phyloP scores from a whole-genome alignment of 2,329 filamentous ascomycete genomes.

The Nemania abortiva region DNA sequence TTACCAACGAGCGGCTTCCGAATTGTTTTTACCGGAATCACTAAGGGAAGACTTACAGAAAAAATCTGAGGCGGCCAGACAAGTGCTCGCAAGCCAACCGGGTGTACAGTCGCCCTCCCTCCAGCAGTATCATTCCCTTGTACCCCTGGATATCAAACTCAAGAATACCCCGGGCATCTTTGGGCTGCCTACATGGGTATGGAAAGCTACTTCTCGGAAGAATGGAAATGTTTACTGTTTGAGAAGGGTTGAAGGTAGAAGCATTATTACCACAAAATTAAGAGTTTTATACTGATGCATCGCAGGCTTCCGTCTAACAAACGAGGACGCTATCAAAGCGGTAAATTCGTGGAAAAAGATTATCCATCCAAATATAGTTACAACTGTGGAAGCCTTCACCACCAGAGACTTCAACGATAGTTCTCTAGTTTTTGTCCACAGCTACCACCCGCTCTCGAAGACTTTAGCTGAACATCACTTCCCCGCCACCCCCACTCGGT shows the following conservation, averaged over 20 bases:
- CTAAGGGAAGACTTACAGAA: slow-evolving; percentile 89
- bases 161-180: slow-evolving; percentile 84
- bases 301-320: slow-evolving; percentile 83
- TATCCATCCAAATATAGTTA: slow-evolving; percentile 83
- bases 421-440: slow-evolving; percentile 92
- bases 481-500: slow-evolving; percentile 61
- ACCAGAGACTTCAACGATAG: slow-evolving; percentile 93
- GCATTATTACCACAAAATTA: not conserved
- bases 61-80: slow-evolving; percentile 85
- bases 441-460: slow-evolving; percentile 92
- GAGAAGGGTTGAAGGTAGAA: slow-evolving; percentile 81
- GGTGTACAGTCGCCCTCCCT: slow-evolving; percentile 75
- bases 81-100: slow-evolving; percentile 80
- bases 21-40: slow-evolving; percentile 91
- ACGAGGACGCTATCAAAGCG: slow-evolving; percentile 86
- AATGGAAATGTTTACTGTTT: slow-evolving; percentile 91
- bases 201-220: slow-evolving; percentile 91
- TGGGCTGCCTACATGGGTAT: slow-evolving; percentile 92
- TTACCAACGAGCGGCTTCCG: slow-evolving; percentile 88
- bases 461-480: slow-evolving; percentile 89
- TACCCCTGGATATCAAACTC: slow-evolving; percentile 85
- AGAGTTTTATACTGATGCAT: slow-evolving; percentile 28
- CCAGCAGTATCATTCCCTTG: slow-evolving; percentile 91
- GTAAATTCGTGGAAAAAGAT: slow-evolving; percentile 92
- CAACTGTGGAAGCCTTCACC: slow-evolving; percentile 92